Percentiles rank a stretch among this genome's conserved stretches.
phyloP scores from a whole-genome alignment of 768 basidiomycete genomes.

The Mrakia blollopis region DNA sequence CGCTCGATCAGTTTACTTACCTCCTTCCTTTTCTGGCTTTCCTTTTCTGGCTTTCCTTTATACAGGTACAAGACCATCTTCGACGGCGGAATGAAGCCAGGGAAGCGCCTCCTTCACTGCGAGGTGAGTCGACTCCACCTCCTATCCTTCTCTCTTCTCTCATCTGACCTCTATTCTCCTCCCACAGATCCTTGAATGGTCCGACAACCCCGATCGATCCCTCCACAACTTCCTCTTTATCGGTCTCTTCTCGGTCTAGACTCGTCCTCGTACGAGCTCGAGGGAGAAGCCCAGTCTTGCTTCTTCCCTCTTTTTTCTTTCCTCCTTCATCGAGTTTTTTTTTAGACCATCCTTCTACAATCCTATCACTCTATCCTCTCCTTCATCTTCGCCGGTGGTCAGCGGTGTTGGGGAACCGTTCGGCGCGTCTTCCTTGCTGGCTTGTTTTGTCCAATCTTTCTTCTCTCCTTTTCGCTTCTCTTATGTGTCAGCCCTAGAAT shows the following conservation, averaged over 20 bases:
- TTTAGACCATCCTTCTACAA: no score
- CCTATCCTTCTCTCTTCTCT: background rate
- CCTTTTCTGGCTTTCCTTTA: background rate
- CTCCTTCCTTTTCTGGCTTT: background rate
- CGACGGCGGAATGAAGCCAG: slow-evolving; percentile 5
- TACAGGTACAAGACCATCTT: slow-evolving; percentile 11
- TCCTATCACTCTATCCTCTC: no score
- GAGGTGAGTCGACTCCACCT: background rate
- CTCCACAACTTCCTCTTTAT: slow-evolving; percentile 5
- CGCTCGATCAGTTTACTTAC: background rate
- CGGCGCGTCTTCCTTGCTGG: no score
- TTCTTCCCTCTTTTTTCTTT: no score
- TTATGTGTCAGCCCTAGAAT: no score
- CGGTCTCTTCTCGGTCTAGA: slow-evolving; percentile 11
- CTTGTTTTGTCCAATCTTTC: no score
- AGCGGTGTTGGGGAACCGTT: no score
- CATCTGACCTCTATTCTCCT: background rate
- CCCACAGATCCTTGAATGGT: background rate
- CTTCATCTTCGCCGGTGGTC: no score
- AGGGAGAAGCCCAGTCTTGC: no score
- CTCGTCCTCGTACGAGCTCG: no score
- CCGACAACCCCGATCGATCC: background rate
- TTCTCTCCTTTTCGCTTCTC: no score
- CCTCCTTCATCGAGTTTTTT: no score
- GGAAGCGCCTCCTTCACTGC: background rate